Base-by-base conservation (phyloP, 1,139 yeast genomes). In the Saccharomyces hybrid region DNA sequence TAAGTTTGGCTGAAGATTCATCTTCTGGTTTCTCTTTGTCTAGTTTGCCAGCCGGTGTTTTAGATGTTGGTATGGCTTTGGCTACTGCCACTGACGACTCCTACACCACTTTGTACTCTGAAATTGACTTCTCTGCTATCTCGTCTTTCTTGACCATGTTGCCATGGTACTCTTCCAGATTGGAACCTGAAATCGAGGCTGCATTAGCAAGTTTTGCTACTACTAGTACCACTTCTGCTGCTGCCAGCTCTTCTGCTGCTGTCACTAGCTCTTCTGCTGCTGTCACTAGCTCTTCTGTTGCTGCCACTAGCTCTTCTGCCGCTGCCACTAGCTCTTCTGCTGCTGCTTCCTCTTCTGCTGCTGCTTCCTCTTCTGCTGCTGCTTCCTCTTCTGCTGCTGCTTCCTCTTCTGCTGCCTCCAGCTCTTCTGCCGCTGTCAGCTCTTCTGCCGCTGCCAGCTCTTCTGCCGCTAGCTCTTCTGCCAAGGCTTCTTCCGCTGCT, bases 141-240 rank as follows among this genome's bases (percentile, higher is more conserved):
- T 61, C 71, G 20, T 56, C 70, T 16, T 72, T 71, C 55, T 73
- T 70, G 28, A 67, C 75, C 25, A 69, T 64, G 38, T 62, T 75
- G 50, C 77, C 78, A 63, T 74, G 78, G 77, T 74, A 73, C 64
- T 65, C 73, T 11, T 59, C 71, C 41, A 71, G 77, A 67, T 55
- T 66, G 41, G 59, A 52, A 7, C 59, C 64, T 16, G 42, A 34
- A 16, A n/a, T 20, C 13, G 51, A 29, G 20, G 31, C 51, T 13
- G 47, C 46, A 13, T 7, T 31, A 11, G 14, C 46, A 9, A 25
- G 32, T 44, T 29, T 47, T n/a, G 14, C 47, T 16, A 11, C 51
- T 29, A 6, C 31, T 28, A 28, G 31, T 16, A 16, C 16, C 32
- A 11, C 32, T 9, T 29, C 32, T 29, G 32, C 32, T 29, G 32